Percentiles rank a stretch among this genome's conserved stretches.
Conservation (phyloP, 805 yeast genomes). For the Yarrowia sp. region DNA sequence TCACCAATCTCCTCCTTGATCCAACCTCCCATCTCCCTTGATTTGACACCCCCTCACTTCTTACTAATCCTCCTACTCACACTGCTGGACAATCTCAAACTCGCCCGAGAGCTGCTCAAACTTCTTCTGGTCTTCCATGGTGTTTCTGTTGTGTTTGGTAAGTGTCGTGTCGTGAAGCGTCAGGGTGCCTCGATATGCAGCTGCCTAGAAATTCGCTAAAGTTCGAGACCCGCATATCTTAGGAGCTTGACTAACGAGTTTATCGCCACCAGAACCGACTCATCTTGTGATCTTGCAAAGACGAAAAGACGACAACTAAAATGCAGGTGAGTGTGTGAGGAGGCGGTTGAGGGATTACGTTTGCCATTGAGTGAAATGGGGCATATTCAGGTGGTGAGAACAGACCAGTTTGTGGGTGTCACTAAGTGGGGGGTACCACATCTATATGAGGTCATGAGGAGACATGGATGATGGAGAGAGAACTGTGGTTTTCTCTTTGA, state of each 20-base stretch:
- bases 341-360: background rate
- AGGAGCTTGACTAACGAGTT: background rate
- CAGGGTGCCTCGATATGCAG: no score
- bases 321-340: constrained; percentile 11
- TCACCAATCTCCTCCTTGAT: no score
- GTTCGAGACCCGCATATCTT: background rate
- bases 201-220: constrained; percentile 3
- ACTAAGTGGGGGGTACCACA: no score
- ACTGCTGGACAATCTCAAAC: constrained; percentile 30
- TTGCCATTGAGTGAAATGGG: background rate
- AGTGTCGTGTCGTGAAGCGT: no score
- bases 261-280: constrained; percentile 1
- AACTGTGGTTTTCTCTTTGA: no score
- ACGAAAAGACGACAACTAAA: background rate
- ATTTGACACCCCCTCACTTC: background rate
- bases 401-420: no score
- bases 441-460: no score
- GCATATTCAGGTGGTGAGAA: no score
- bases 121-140: constrained; percentile 28
- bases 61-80: constrained; percentile 3
- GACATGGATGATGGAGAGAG: no score
- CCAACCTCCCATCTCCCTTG: background rate
- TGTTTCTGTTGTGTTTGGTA: background rate
- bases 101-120: constrained; percentile 36
- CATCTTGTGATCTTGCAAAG: no score